Evolutionary conservation across 1,139 yeast species (phyloP), one percentile per base, ranked within the genome.

Genomic region (Candida sp.): DNA sequence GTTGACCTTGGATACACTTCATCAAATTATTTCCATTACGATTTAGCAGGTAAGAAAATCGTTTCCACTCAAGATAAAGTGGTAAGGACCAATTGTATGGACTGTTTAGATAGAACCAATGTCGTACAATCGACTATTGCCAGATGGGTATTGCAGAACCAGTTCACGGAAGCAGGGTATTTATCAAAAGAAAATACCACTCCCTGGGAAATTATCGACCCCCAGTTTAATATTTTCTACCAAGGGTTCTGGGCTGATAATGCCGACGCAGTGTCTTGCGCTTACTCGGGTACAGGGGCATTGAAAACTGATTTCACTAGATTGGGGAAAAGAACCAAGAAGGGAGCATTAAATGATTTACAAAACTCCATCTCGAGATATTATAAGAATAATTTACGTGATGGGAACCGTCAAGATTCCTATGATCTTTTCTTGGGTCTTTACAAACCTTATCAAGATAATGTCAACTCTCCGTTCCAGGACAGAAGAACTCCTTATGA

Each of bases 21-120:
- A 46, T 72, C 76, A 48, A 86, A 85, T 57, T 89, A 82, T 68
- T 84, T 82, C 67, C 82, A 79, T 45, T 64, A 63, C 48, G 77
- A 73, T 51, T 59, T 74, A 36, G 73, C 74, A 36, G 56, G 67
- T 54, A 44, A 55, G 51, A 43, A 64, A 44, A 64, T 67, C 43
- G 56, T 65, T 41, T 61, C 68, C 41, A 48, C 60, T 37, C 99
- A 93, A 68, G 56, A 66, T 21, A 81, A 88, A 44, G 77, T 86
- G 12, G 95, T 93, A 30, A 79, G 99, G 61, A 88, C 99, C n/a
- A 93, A 93, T 66, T 93, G 99, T 73, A 95, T 93, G 98, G 99
- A 93, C 68, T 93, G 99, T 68, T 76, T 93, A 53, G 99, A 93
- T 64, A 82, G 99, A 66, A 93, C 99, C 21, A 93, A 93, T 60